Evolutionary conservation across 306 rosid species (phyloP).

Genomic region (Mimosa bimucronata): DNA sequence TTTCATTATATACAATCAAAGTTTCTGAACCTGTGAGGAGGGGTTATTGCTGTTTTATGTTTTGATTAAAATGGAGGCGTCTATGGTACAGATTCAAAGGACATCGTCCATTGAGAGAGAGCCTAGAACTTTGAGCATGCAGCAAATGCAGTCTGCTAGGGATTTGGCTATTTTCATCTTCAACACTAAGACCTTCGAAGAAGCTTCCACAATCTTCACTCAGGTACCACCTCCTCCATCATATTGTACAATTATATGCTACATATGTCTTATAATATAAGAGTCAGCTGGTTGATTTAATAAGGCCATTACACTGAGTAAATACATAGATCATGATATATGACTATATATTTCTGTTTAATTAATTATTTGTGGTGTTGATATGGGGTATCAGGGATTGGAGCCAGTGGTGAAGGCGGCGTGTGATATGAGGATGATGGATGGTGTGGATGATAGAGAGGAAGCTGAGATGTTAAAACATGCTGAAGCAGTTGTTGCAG

Average conservation of each 20-base stretch:
- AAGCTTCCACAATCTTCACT: slow-evolving; percentile 72
- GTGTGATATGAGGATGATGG: slow-evolving; percentile 21
- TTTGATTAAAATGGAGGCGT: slow-evolving; percentile 31
- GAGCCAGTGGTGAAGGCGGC: slow-evolving; percentile 56
- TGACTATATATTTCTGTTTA: not conserved
- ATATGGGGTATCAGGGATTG: slow-evolving; percentile 54
- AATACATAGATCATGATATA: too few relatives aligned
- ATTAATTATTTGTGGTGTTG: not conserved
- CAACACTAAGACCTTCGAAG: slow-evolving; percentile 58
- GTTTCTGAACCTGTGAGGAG: too few relatives aligned
- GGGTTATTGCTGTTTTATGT: not conserved
- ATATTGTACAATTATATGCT: too few relatives aligned
- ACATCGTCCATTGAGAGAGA: slow-evolving; percentile 80
- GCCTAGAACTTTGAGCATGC: slow-evolving; percentile 65
- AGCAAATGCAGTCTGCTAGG: slow-evolving; percentile 70
- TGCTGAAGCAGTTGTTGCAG: not conserved
- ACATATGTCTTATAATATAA: too few relatives aligned
- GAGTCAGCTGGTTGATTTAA: too few relatives aligned
- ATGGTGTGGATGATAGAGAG: slow-evolving; percentile 41
- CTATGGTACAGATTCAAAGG: slow-evolving; percentile 48
- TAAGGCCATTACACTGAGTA: too few relatives aligned
- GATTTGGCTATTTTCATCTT: slow-evolving; percentile 62
- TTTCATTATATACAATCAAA: not conserved
- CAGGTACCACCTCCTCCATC: slow-evolving; percentile 44
- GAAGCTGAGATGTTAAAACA: slow-evolving; percentile 21